These are phyloP conservation scores for Eremochloa ophiuroides DNA, from an alignment of 176 grass and related monocot genomes.

Conservation along the genomic window DNA sequence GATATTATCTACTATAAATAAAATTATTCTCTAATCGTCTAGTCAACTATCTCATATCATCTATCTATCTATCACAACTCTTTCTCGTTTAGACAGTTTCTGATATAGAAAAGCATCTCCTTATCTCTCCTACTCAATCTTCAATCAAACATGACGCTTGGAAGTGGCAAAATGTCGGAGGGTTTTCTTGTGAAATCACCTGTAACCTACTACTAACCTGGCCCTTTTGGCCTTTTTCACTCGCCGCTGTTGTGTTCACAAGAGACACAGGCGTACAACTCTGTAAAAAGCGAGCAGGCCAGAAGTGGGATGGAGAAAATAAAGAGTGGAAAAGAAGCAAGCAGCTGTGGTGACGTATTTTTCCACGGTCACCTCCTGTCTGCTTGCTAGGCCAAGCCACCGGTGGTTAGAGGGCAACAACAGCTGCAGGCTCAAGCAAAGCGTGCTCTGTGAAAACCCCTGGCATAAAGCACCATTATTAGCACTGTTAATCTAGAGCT, in stretches of 20 bases:
- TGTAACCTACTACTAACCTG: too few species aligned
- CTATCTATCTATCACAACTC: not conserved
- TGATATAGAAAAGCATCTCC: not conserved
- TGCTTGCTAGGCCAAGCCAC: not conserved
- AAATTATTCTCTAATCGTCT: not conserved
- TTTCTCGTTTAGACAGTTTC: not conserved
- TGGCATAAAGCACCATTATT: not conserved
- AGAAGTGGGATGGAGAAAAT: not conserved
- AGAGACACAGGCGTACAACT: constrained; percentile 24
- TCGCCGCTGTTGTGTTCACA: not conserved
- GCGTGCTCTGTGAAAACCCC: not conserved
- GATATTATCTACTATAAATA: not conserved
- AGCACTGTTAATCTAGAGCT: not conserved
- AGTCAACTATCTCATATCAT: not conserved
- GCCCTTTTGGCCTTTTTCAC: not conserved
- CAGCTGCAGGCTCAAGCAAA: constrained; percentile 27
- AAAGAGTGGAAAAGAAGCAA: constrained; percentile 36
- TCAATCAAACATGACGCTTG: not conserved
- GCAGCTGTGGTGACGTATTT: not conserved
- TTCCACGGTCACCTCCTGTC: constrained; percentile 20
- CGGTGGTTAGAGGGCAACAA: constrained; percentile 12
- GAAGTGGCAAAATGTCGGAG: not conserved
- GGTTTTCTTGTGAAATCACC: constrained; percentile 3
- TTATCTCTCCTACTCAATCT: not conserved
- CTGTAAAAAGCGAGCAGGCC: constrained; percentile 19